These are phyloP conservation scores for Gymnopilus junonius DNA, from an alignment of 768 basidiomycete genomes.

Conservation along the genomic window DNA sequence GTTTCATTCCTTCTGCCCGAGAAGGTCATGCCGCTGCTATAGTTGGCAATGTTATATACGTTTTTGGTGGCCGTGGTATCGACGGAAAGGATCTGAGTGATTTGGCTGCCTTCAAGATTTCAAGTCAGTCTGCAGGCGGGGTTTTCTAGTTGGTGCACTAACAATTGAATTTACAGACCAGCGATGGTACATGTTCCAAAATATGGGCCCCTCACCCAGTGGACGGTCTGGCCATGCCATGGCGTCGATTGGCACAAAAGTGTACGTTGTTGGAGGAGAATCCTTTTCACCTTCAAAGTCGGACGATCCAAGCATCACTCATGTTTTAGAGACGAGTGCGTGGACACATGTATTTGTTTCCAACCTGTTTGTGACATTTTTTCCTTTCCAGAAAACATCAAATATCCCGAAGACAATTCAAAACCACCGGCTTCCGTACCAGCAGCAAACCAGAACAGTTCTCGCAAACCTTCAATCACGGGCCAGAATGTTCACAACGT, in stretches of 20 bases:
- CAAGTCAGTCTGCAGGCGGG: slow-evolving; percentile 66
- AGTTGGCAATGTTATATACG: slow-evolving; percentile 96
- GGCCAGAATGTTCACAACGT: slow-evolving; percentile 26
- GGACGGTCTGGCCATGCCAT: slow-evolving; percentile 98
- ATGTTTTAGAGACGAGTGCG: slow-evolving; percentile 94
- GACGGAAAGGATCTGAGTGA: slow-evolving; percentile 96
- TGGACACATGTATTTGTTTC: slow-evolving; percentile 22
- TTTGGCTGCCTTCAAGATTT: slow-evolving; percentile 95
- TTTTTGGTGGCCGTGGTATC: slow-evolving; percentile 96
- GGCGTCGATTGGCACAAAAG: slow-evolving; percentile 87
- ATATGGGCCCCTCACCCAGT: slow-evolving; percentile 96
- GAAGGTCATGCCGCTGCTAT: slow-evolving; percentile 97
- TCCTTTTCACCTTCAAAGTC: slow-evolving; percentile 72
- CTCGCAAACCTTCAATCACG: slow-evolving; percentile 55
- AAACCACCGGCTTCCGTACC: slow-evolving; percentile 30
- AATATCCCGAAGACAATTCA: slow-evolving; percentile 76
- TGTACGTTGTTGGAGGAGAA: slow-evolving; percentile 96
- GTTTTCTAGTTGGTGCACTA: not conserved
- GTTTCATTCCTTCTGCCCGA: slow-evolving; percentile 92
- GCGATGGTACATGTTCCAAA: slow-evolving; percentile 99
- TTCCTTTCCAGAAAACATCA: slow-evolving; percentile 75
- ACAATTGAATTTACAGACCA: slow-evolving; percentile 61
- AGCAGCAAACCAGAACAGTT: slow-evolving; percentile 36
- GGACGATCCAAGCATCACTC: slow-evolving; percentile 84
- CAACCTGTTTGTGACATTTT: slow-evolving; percentile 1